Percentiles rank a stretch among this genome's conserved stretches.
These are phyloP conservation scores for Rhodamnia rubescens DNA, from an alignment of 345 rosid genomes.

Conservation along the genomic window DNA sequence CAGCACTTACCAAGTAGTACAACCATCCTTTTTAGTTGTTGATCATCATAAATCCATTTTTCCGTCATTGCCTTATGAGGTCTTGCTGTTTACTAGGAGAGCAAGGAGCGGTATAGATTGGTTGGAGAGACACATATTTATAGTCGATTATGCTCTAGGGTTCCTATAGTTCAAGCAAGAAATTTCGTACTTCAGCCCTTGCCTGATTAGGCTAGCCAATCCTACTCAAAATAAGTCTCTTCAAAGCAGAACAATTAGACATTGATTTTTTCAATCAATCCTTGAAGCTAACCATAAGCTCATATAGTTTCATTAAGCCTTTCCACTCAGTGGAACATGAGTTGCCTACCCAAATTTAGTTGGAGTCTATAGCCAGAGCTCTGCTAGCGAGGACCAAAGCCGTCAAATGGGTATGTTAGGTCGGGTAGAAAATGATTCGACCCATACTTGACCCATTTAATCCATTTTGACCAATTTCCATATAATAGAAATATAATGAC, in stretches of 20 bases:
- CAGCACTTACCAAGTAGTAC: background rate
- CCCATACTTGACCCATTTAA: too few species aligned
- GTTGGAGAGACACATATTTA: background rate
- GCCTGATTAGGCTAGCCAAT: background rate
- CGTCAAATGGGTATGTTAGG: too few species aligned
- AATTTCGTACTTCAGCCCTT: background rate
- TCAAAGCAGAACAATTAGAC: background rate
- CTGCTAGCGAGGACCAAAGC: too few species aligned
- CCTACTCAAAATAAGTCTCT: background rate
- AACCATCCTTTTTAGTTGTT: background rate
- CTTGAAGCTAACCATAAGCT: background rate
- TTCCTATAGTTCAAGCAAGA: background rate
- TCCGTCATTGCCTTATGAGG: background rate
- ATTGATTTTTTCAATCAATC: background rate
- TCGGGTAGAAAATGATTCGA: too few species aligned
- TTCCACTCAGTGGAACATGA: background rate
- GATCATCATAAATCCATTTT: background rate
- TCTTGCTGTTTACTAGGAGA: background rate
- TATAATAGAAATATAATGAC: too few species aligned
- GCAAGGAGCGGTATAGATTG: background rate
- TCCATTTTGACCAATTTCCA: too few species aligned
- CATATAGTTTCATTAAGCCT: background rate
- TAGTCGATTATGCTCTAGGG: background rate
- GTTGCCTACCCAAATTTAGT: background rate
- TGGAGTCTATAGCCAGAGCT: background rate